Evolutionary conservation across 2,329 filamentous ascomycete genomes (phyloP).

Genomic region (Fusarium incarnatum): DNA sequence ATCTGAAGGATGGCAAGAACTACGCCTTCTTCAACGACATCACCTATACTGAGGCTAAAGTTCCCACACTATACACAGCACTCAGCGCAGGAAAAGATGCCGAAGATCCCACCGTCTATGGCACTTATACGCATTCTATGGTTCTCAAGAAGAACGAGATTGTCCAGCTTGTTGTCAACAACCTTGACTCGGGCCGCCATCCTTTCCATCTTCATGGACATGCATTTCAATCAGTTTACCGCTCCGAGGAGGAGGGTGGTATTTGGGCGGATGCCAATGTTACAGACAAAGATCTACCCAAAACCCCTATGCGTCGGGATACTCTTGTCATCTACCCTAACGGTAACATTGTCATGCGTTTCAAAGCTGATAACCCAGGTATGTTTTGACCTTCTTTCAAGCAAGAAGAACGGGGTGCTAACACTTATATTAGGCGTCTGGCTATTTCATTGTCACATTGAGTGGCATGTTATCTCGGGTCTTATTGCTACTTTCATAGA

Average conservation of each 20-base stretch:
- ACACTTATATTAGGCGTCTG: slow-evolving; percentile 62
- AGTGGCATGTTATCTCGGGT: slow-evolving; percentile 78
- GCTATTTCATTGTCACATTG: slow-evolving; percentile 85
- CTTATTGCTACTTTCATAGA: slow-evolving; percentile 74
- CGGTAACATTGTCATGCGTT: slow-evolving; percentile 77
- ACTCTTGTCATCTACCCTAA: slow-evolving; percentile 73
- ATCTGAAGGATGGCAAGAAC: slow-evolving; percentile 69
- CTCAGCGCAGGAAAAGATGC: slow-evolving; percentile 71
- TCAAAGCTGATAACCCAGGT: slow-evolving; percentile 75
- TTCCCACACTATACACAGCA: slow-evolving; percentile 83
- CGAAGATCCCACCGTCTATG: slow-evolving; percentile 71
- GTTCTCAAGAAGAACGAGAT: slow-evolving; percentile 75
- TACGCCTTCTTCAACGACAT: slow-evolving; percentile 80
- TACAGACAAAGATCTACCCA: slow-evolving; percentile 61
- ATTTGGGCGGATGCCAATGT: slow-evolving; percentile 59
- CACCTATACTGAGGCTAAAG: slow-evolving; percentile 78
- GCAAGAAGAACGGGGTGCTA: not conserved
- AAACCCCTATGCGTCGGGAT: slow-evolving; percentile 74
- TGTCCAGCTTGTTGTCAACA: slow-evolving; percentile 80
- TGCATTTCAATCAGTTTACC: slow-evolving; percentile 75
- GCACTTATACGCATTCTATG: slow-evolving; percentile 72
- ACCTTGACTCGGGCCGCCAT: slow-evolving; percentile 76
- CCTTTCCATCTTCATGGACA: slow-evolving; percentile 86
- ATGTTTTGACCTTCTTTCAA: slow-evolving; percentile 25
- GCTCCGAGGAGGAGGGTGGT: slow-evolving; percentile 68